Base-by-base conservation (phyloP, 1,139 yeast genomes). In the Suhomyces coccinellae region DNA sequence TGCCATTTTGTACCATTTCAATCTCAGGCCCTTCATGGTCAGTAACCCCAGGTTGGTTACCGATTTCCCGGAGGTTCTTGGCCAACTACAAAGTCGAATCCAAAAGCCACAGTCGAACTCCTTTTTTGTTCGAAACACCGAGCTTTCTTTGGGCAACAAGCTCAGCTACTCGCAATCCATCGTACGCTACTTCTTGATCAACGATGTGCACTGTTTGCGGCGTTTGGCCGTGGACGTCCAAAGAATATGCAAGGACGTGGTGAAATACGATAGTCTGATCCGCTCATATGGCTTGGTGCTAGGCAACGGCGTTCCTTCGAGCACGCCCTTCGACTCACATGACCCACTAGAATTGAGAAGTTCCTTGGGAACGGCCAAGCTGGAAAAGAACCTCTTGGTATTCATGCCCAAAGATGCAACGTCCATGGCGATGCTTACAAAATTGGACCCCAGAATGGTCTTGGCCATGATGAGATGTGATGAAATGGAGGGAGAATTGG, bases 401-500 rank as follows among this genome's bases (percentile, higher is more conserved):
- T 53, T 49, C 30, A 24, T 53, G 35, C 50, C 53, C 17, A 48
- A 44, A 43, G 52, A 52, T 29, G 35, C 12, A 14, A 28, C 16
- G 3, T 46, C 49, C 11, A 40, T 51, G 16, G 22, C 30, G 3
- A 30, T 16, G 3, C 16, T 29, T 6, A 16, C 43, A 4, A 35
- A 36, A 9, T 24, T 44, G 8, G 45, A 44, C 6, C 34, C 50
- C 1, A 36, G 11, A 15, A n/a, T 44, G 26, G 28, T 52, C 3
- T 22, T 51, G 24, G 47, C 53, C 9, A 46, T 51, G 34, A 48
- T 54, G 57, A 33, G 47, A 26, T 38, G 49, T 27, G 55, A 52
- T 33, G 55, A 52, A 33, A 41, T 46, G 44, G 57, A 52, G 39
- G 57, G 57, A 5, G 44, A 46, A 30, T 32, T 50, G 22, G 56